Conservation (phyloP, 2,329 filamentous ascomycete genomes). For the Colletotrichum sp. region DNA sequence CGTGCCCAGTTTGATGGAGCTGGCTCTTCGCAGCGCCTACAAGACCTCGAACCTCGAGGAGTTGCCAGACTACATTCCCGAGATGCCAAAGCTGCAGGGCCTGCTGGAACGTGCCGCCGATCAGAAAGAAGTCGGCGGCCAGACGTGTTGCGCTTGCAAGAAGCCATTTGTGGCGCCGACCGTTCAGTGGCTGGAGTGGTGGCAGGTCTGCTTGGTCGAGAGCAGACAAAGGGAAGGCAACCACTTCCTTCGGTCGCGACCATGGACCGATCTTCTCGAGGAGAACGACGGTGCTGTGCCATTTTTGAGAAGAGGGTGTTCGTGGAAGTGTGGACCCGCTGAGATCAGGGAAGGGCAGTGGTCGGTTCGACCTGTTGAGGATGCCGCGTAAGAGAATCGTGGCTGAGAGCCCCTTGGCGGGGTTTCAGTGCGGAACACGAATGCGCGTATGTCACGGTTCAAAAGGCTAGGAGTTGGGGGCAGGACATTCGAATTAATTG, state of each 20-base stretch:
- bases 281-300: conserved; percentile 45
- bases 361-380: conserved; percentile 1
- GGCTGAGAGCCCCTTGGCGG: not conserved
- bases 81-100: conserved; percentile 41
- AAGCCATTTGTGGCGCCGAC: conserved; percentile 54
- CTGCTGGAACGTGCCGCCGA: conserved; percentile 43
- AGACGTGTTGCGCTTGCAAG: conserved; percentile 57
- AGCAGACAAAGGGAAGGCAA: conserved; percentile 4
- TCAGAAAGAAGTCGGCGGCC: conserved; percentile 52
- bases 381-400: not conserved
- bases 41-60: conserved; percentile 45
- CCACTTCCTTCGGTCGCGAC: not conserved
- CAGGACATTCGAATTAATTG: not conserved
- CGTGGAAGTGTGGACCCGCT: conserved; percentile 52
- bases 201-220: conserved; percentile 37
- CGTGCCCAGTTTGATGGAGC: conserved; percentile 57
- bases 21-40: conserved; percentile 52
- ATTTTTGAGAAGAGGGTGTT: conserved; percentile 54
- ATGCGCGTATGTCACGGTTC: not conserved
- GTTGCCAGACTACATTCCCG: conserved; percentile 47
- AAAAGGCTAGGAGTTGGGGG: not conserved
- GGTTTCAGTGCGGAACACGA: not conserved
- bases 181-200: conserved; percentile 69
- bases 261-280: conserved; percentile 16
- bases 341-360: conserved; percentile 31